phyloP scores from a whole-genome alignment of 164 flowering plant species.

The Piper betle region DNA sequence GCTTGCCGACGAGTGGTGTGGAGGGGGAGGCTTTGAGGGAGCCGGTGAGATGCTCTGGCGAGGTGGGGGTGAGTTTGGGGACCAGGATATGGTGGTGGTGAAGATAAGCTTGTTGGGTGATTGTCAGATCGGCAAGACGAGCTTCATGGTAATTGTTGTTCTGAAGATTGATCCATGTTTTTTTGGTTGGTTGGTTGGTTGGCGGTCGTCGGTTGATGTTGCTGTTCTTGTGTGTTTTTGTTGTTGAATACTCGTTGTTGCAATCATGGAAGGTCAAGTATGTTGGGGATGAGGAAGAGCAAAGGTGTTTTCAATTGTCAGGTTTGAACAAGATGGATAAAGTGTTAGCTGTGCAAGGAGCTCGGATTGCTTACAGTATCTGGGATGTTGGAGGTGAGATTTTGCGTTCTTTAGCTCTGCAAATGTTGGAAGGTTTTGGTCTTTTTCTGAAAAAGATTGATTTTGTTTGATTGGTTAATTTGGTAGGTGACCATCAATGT shows the following conservation, averaged over 20 bases:
- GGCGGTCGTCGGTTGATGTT: too few relatives aligned
- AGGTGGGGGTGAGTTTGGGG: slow-evolving; percentile 10
- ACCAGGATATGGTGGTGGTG: slow-evolving; percentile 62
- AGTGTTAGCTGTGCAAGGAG: slow-evolving; percentile 42
- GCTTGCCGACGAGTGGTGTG: background rate
- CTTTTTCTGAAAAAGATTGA: background rate
- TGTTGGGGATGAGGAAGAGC: slow-evolving; percentile 65
- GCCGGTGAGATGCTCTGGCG: background rate
- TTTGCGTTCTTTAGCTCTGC: background rate
- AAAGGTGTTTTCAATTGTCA: slow-evolving; percentile 37
- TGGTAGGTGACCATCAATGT: slow-evolving; percentile 49
- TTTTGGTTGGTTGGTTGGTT: too few relatives aligned
- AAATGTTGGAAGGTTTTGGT: background rate
- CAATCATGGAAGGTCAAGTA: slow-evolving; percentile 50
- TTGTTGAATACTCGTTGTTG: too few relatives aligned
- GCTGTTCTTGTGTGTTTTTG: too few relatives aligned
- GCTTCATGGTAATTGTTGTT: slow-evolving; percentile 56
- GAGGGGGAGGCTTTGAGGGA: background rate
- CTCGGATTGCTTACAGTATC: slow-evolving; percentile 60
- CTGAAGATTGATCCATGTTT: too few relatives aligned
- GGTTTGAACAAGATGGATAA: slow-evolving; percentile 84
- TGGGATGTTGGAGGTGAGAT: slow-evolving; percentile 93
- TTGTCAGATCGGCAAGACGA: slow-evolving; percentile 87
- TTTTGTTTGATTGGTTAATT: background rate
- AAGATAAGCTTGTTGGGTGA: slow-evolving; percentile 89